Base-by-base conservation (phyloP, 2,329 filamentous ascomycete species). In the Neonectria hederae region DNA sequence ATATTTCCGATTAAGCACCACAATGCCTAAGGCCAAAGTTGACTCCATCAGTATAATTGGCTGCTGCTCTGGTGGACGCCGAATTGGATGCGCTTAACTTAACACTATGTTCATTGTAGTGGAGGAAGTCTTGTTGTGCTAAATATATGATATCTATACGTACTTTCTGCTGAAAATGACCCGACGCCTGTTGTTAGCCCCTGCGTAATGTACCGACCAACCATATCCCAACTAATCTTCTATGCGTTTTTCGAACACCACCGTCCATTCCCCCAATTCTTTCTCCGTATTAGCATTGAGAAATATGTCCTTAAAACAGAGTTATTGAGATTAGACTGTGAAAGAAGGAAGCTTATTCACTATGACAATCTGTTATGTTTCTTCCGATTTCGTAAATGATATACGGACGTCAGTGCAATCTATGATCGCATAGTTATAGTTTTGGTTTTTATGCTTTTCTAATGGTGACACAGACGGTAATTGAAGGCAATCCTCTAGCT, bases 1-100 rank as follows among this genome's bases (percentile, higher is more conserved):
- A 28, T 55, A 55, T 21, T 43, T 55, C 53, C 7, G 17, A 42
- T 55, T 55, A 30, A 55, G 53, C 53, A 55, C 38, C 22, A 55
- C 53, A 55, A 55, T 55, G 38, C 53, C 53, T n/a, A 7, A 8
- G 53, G 53, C 53, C 10, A 55, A 55, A 24, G 53, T 43, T 19
- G 53, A 55, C 35, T 55, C 38, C 53, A 55, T 55, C 38, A 43
- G 35, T 55, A 42, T 11, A 42, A 26, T n/a, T 54, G 52, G 35
- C 52, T 54, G 17, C 52, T 26, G 13, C 52, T 40, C 32, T 54
- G 52, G 35, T 42, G 38, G 38, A 40, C n/a, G 38, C 38, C 19
- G 7, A 19, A 40, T 40, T 9, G 7, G 38, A 40, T 40, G 38
- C 38, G 38, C 38, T 40, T 19, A 42, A 38, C 52, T 54, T 26